Conservation (phyloP, 495 filamentous ascomycete genomes). For the Bathelium albidoporum region DNA sequence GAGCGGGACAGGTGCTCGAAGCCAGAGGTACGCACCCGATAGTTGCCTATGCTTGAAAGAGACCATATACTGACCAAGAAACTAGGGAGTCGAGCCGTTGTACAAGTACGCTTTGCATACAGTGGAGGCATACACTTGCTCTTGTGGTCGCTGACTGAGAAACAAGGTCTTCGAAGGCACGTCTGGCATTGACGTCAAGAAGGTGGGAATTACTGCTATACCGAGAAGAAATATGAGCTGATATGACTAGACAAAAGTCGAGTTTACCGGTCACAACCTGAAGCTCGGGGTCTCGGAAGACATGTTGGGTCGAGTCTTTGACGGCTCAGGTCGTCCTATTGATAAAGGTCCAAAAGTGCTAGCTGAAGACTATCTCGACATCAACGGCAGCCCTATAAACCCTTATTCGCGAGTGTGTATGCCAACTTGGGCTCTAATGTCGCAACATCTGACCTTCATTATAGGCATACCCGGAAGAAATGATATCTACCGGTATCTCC, state of each 20-base stretch:
- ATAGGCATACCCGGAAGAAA: conserved; percentile 96
- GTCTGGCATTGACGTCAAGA: conserved; percentile 94
- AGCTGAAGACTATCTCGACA: conserved; percentile 95
- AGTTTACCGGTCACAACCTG: conserved; percentile 92
- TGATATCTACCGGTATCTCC: conserved; percentile 99
- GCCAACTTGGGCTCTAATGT: background rate
- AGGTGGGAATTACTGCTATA: conserved; percentile 41
- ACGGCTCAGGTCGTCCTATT: conserved; percentile 92
- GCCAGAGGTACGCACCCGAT: conserved; percentile 60
- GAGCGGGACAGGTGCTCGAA: conserved; percentile 93
- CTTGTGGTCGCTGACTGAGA: conserved; percentile 10
- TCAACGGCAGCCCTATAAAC: conserved; percentile 99
- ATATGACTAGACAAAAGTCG: conserved; percentile 70
- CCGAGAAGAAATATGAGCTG: background rate
- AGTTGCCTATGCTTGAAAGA: background rate
- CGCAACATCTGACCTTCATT: background rate
- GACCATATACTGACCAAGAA: conserved; percentile 1
- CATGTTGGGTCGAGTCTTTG: conserved; percentile 98
- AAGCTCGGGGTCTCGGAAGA: conserved; percentile 98
- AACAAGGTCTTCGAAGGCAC: conserved; percentile 93
- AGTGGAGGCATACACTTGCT: background rate
- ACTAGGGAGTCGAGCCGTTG: conserved; percentile 78
- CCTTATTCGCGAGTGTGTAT: conserved; percentile 79
- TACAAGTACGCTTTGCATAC: conserved; percentile 51
- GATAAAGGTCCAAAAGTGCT: conserved; percentile 98